Evolutionary conservation across 2,329 filamentous ascomycete species (phyloP).

Genomic region (Xylariaceae sp.): DNA sequence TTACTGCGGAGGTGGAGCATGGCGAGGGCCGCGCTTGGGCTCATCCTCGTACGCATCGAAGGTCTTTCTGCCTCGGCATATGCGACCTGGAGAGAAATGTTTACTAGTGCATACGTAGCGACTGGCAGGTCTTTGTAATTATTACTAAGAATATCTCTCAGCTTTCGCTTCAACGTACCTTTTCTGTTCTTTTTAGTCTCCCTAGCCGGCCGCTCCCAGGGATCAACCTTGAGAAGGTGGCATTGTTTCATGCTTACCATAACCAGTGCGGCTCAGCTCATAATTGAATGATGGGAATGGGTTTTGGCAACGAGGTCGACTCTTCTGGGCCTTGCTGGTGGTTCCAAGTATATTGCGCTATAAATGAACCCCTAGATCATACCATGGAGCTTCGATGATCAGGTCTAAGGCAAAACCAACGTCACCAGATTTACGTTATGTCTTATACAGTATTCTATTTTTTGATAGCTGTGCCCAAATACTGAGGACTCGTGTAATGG

Average conservation of each 20-base stretch:
- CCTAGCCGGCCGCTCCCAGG: slow-evolving; percentile 1
- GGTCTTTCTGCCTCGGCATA: too few species aligned
- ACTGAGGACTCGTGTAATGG: slow-evolving; percentile 3
- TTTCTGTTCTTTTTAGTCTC: not conserved
- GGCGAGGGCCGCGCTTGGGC: too few species aligned
- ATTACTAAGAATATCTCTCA: too few species aligned
- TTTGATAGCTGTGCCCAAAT: slow-evolving; percentile 3
- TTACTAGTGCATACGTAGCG: too few species aligned
- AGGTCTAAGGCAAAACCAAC: slow-evolving; percentile 3
- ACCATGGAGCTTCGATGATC: slow-evolving; percentile 5
- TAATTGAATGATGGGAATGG: slow-evolving; percentile 1
- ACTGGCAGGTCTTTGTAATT: too few species aligned
- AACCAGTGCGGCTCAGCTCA: not conserved
- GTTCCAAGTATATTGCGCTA: slow-evolving; percentile 20
- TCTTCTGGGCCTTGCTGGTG: slow-evolving; percentile 13
- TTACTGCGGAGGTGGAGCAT: not conserved
- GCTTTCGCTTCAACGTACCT: not conserved
- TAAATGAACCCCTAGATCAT: slow-evolving; percentile 11
- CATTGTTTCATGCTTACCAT: slow-evolving; percentile 17
- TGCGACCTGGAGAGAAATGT: not conserved
- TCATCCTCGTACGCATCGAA: too few species aligned
- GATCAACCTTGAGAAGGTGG: slow-evolving; percentile 2
- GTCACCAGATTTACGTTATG: slow-evolving; percentile 4
- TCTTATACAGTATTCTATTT: slow-evolving; percentile 14
- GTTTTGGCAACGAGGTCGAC: slow-evolving; percentile 3